Percentiles rank a stretch among this genome's conserved stretches.
Conservation (phyloP, 1,139 yeast genomes). For the Geotrichum bryndzae region DNA sequence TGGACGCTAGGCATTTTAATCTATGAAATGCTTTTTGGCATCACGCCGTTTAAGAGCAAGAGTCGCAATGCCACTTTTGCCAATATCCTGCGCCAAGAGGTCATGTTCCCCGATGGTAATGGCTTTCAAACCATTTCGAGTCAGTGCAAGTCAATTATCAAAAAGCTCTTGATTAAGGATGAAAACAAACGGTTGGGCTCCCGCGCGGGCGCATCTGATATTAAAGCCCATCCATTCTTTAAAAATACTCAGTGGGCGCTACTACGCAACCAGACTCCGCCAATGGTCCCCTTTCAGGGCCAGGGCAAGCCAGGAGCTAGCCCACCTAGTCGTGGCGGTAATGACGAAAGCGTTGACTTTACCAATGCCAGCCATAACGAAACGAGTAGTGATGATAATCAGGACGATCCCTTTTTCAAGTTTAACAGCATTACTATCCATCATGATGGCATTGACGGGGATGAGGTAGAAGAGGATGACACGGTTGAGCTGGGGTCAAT, state of each 20-base stretch:
- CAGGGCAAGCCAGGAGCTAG: conserved; percentile 39
- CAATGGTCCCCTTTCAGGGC: conserved; percentile 69
- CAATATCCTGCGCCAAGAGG: conserved; percentile 77
- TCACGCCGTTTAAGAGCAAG: conserved; percentile 91
- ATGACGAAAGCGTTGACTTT: conserved; percentile 18
- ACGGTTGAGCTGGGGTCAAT: neutral
- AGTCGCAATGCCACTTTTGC: conserved; percentile 86
- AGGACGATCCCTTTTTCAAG: conserved; percentile 74
- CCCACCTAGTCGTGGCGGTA: conserved; percentile 27
- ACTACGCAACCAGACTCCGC: conserved; percentile 84
- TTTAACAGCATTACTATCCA: conserved; percentile 87
- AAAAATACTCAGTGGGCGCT: conserved; percentile 93
- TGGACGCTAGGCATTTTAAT: conserved; percentile 94
- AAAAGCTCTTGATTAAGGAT: conserved; percentile 77
- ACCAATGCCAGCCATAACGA: neutral
- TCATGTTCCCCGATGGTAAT: conserved; percentile 50
- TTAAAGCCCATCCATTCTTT: conserved; percentile 84
- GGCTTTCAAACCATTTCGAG: conserved; percentile 51
- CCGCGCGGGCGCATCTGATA: conserved; percentile 91
- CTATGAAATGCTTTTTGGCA: conserved; percentile 90
- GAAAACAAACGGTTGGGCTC: conserved; percentile 86
- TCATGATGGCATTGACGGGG: conserved; percentile 43
- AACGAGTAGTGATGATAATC: conserved; percentile 15
- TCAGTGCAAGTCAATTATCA: conserved; percentile 69
- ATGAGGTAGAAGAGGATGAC: neutral